Conservation (phyloP, 139 green algal species). For the Haematococcus lacustris region DNA sequence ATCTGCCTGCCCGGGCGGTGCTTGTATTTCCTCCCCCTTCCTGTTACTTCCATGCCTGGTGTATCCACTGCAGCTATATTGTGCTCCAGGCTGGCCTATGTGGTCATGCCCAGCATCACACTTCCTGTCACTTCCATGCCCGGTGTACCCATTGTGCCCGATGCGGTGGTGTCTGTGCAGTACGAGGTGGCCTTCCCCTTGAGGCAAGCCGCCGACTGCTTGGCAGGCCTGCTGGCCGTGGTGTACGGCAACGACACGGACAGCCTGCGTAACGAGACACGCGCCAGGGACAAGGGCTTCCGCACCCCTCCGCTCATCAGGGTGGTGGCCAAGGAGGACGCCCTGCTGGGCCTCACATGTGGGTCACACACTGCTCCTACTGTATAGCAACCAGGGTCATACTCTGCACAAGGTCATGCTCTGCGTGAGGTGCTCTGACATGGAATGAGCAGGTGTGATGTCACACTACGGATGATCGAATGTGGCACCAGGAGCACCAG, state of each 20-base stretch:
- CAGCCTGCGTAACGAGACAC: neutral
- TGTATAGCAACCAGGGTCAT: neutral
- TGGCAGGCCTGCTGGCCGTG: constrained; percentile 32
- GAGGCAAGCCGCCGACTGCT: constrained; percentile 33
- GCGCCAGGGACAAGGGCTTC: constrained; percentile 41
- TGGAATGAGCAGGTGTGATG: neutral
- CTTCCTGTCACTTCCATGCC: neutral
- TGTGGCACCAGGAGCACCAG: too few relatives aligned
- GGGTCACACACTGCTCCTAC: neutral
- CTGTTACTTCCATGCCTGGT: too few relatives aligned
- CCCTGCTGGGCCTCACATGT: constrained; percentile 20
- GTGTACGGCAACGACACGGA: constrained; percentile 34
- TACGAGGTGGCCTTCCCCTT: constrained; percentile 45
- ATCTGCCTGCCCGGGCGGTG: too few relatives aligned
- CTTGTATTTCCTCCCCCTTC: too few relatives aligned
- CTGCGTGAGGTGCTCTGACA: neutral
- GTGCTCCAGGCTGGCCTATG: too few relatives aligned
- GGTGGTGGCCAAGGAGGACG: constrained; percentile 28
- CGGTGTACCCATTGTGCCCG: neutral
- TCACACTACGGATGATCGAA: too few relatives aligned
- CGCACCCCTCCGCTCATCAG: constrained; percentile 41
- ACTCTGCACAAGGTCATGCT: neutral
- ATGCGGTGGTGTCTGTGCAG: constrained; percentile 4
- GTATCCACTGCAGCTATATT: too few relatives aligned
- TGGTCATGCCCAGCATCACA: too few relatives aligned